Conservation (phyloP, 257 asterid genomes). For the Solanum rostratum region DNA sequence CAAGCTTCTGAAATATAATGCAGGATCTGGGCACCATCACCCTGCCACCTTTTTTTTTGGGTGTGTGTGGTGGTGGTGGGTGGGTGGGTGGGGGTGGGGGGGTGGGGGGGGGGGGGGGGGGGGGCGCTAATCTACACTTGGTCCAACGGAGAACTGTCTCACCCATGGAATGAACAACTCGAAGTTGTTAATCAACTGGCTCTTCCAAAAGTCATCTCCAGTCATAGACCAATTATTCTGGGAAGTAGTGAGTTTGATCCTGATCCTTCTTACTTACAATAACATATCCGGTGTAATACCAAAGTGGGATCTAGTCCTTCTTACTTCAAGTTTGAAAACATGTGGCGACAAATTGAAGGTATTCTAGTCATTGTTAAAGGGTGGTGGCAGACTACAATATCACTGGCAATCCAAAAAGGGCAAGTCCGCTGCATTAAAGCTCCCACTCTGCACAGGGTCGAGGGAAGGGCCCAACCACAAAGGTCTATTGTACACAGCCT, state of each 20-base stretch:
- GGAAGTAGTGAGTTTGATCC: not conserved
- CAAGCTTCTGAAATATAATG: not conserved
- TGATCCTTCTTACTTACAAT: not conserved
- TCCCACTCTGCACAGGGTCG: no score
- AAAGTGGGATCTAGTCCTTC: not conserved
- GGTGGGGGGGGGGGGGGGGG: no score
- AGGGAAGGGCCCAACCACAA: no score
- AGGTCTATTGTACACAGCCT: no score
- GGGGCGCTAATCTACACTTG: not conserved
- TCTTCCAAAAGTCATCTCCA: not conserved
- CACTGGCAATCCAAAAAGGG: not conserved
- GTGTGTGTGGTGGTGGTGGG: no score
- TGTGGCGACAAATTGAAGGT: not conserved
- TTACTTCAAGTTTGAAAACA: not conserved
- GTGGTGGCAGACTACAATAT: not conserved
- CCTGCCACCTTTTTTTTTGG: not conserved
- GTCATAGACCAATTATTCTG: not conserved
- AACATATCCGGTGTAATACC: not conserved
- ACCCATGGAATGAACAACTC: not conserved
- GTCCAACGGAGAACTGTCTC: not conserved
- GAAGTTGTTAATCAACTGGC: not conserved
- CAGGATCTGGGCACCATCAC: not conserved
- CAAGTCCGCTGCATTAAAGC: no score
- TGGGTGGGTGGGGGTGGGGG: no score
- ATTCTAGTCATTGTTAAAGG: not conserved